Conservation (phyloP, 768 basidiomycete genomes). For the Lactarius sp. region DNA sequence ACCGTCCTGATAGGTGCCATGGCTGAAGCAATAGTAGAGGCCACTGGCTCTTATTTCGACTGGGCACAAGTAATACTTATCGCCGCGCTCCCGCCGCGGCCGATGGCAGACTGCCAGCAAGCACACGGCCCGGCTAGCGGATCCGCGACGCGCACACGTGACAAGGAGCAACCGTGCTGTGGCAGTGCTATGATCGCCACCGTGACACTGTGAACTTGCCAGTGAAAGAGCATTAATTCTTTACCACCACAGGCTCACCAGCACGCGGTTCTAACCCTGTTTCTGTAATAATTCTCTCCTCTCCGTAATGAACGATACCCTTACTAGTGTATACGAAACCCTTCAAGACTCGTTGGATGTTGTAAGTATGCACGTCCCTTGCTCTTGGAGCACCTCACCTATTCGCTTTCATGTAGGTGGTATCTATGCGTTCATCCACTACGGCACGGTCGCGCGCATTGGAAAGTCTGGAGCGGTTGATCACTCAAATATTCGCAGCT, state of each 20-base stretch:
- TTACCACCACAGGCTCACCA: background rate
- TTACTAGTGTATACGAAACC: slow-evolving; percentile 37
- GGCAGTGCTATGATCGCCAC: too few relatives aligned
- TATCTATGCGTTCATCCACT: slow-evolving; percentile 53
- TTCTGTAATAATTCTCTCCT: background rate
- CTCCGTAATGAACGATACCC: slow-evolving; percentile 6
- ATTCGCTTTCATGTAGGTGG: slow-evolving; percentile 42
- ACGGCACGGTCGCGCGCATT: slow-evolving; percentile 52
- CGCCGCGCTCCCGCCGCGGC: background rate
- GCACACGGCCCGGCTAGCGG: background rate
- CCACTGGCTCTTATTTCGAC: background rate
- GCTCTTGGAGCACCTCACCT: background rate
- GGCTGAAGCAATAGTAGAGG: slow-evolving; percentile 16
- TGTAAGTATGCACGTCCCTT: slow-evolving; percentile 38
- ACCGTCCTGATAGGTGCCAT: slow-evolving; percentile 62
- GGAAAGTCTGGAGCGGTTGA: slow-evolving; percentile 37
- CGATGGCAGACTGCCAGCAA: background rate
- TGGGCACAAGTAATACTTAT: background rate
- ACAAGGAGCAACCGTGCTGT: background rate
- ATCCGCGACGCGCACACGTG: slow-evolving; percentile 20
- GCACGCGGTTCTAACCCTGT: background rate
- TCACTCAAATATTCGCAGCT: slow-evolving; percentile 46
- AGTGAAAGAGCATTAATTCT: background rate
- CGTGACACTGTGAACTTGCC: too few relatives aligned
- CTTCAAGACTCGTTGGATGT: slow-evolving; percentile 65